These are phyloP conservation scores for Penicillium paneum DNA, from an alignment of 2,329 filamentous ascomycete genomes.

Conservation along the genomic window DNA sequence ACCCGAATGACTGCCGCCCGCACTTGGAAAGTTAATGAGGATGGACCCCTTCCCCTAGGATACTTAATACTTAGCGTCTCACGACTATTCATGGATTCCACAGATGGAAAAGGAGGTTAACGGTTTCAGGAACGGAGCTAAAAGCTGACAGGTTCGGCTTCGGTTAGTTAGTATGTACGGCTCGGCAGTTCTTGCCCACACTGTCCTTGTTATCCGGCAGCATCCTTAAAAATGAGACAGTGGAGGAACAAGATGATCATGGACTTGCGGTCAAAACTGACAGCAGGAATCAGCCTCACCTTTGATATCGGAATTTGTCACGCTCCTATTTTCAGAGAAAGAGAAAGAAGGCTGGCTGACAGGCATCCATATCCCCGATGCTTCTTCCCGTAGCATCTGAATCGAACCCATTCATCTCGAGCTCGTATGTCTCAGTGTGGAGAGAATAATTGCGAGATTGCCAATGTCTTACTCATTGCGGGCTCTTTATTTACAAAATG, in stretches of 20 bases:
- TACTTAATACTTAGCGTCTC: not conserved
- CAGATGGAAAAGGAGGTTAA: not conserved
- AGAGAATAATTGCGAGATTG: not conserved
- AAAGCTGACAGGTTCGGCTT: no score
- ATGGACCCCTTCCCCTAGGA: not conserved
- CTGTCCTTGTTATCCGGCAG: not conserved
- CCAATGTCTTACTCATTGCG: not conserved
- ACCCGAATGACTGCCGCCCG: not conserved
- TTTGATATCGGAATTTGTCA: not conserved
- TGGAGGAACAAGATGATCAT: not conserved
- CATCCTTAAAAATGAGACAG: not conserved
- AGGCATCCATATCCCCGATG: not conserved
- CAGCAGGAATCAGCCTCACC: not conserved
- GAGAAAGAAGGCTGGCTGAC: not conserved
- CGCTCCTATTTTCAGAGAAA: not conserved
- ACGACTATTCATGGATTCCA: not conserved
- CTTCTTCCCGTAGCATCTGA: not conserved
- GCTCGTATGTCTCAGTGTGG: not conserved
- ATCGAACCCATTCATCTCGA: not conserved
- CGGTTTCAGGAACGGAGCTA: not conserved
- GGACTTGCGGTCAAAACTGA: not conserved
- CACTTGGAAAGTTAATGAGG: not conserved
- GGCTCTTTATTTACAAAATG: not conserved
- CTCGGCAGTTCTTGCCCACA: not conserved
- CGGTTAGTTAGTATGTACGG: not conserved